Percentiles rank a stretch among this genome's conserved stretches.
phyloP scores from a whole-genome alignment of 805 yeast species.

The Barnettozyma pratensis region DNA sequence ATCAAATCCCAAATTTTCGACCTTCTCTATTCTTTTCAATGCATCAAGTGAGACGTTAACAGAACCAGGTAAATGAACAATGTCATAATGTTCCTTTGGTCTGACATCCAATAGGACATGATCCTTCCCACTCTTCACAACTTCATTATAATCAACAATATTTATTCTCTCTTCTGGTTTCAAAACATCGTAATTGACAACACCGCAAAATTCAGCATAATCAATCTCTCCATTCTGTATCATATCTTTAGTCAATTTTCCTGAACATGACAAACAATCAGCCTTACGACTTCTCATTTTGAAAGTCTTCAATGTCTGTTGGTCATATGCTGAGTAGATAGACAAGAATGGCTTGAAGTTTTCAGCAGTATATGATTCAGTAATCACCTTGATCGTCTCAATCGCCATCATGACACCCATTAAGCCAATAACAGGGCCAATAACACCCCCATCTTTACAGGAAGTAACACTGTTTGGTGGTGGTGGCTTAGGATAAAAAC shows the following conservation, averaged over 20 bases:
- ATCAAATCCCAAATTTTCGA: slow-evolving; percentile 27
- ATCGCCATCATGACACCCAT: slow-evolving; percentile 87
- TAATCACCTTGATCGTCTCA: slow-evolving; percentile 73
- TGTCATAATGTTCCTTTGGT: slow-evolving; percentile 67
- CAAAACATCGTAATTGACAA: slow-evolving; percentile 40
- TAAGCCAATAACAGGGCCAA: slow-evolving; percentile 94
- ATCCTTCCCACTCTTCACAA: slow-evolving; percentile 7
- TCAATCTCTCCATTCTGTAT: slow-evolving; percentile 47
- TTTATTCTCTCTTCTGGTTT: slow-evolving; percentile 41
- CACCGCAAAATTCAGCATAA: slow-evolving; percentile 77
- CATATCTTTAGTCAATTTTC: slow-evolving; percentile 40
- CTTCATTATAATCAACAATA: slow-evolving; percentile 31
- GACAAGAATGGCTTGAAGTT: slow-evolving; percentile 65
- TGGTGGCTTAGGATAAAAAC: slow-evolving; percentile 90
- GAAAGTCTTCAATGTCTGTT: slow-evolving; percentile 63
- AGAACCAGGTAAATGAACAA: slow-evolving; percentile 56
- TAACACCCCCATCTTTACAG: slow-evolving; percentile 89
- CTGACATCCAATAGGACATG: slow-evolving; percentile 68
- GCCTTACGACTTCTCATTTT: slow-evolving; percentile 68
- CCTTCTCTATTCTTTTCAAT: slow-evolving; percentile 29
- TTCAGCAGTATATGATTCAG: slow-evolving; percentile 45
- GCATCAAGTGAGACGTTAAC: slow-evolving; percentile 59
- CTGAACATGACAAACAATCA: slow-evolving; percentile 58
- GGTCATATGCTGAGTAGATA: slow-evolving; percentile 62
- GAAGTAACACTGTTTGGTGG: slow-evolving; percentile 75